Base-by-base conservation (phyloP, 1,284 basidiomycete genomes). In the Trametes versicolor region DNA sequence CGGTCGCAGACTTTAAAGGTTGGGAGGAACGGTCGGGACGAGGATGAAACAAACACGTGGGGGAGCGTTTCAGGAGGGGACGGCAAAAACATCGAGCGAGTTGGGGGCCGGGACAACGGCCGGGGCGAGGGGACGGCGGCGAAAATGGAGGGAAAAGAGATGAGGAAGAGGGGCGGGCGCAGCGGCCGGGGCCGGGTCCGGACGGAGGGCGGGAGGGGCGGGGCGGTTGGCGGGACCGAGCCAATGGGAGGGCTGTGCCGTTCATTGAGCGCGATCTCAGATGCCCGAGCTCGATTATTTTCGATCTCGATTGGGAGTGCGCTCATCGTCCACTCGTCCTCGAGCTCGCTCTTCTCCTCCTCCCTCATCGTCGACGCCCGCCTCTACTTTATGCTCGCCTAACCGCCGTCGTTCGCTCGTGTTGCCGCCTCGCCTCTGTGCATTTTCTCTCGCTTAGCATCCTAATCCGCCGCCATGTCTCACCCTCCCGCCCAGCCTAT, bases 401-500 rank as follows among this genome's bases (percentile, higher is more conserved):
- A 56, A 43, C 41, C 54, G 27, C 17, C 29, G 21, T 32, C 53
- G 10, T 37, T 41, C 52, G 36, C 36, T 34, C 23, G 39, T 19
- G 27, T 37, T 41, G 6, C n/a, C 25, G 15, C n/a, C 41, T 45
- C 54, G 41, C 41, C 41, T 32, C 41, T 41, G 54, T 56, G 54
- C 54, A 32, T 21, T 2, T 36, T 56, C 54, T 23, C 54, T 56
- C 54, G 39, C 53, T 43, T 55, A 55, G 27, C 39, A 17, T 37
- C 37, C 45, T 47, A 57, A 34, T 37, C 56, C 23, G 6, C 43
- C n/a, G 37, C 43, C 53, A 62, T 62, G 61, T 62, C 61, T 62
- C 61, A 62, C 29, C 47, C 13, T 13, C 41, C 59, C 8, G n/a
- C 60, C 48, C 65, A 63, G 61, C 61, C 62, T 21, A 49, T 54